A percentile compares a stretch with the other conserved stretches of the same genome.
Conservation (phyloP, 768 basidiomycete species). For the Phlebiopsis flavidoalba region DNA sequence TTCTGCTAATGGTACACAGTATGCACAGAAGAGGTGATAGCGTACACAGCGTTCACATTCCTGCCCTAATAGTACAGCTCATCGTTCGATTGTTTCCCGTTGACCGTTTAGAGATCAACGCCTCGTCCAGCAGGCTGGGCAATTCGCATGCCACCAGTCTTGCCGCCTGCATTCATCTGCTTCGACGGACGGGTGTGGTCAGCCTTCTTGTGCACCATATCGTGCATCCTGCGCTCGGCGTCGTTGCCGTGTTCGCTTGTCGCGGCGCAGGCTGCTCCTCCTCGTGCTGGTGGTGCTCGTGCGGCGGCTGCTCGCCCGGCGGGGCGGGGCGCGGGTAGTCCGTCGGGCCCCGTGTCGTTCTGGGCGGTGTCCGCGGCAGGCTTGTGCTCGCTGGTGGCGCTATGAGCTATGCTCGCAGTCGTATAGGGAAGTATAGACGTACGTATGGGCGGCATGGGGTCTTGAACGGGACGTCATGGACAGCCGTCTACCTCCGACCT, state of each 20-base stretch:
- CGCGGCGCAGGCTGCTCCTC: conserved; percentile 12
- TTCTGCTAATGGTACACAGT: neutral
- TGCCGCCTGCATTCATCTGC: conserved; percentile 1
- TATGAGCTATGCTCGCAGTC: neutral
- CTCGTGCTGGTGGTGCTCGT: conserved; percentile 10
- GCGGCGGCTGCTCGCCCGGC: conserved; percentile 9
- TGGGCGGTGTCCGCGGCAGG: conserved; percentile 1
- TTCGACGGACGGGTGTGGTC: conserved; percentile 10
- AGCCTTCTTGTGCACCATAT: conserved; percentile 5
- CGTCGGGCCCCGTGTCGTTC: conserved; percentile 6
- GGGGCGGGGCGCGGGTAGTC: conserved; percentile 16
- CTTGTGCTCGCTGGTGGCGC: conserved; percentile 8
- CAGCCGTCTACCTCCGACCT: conserved; percentile 13
- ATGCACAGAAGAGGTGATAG: neutral
- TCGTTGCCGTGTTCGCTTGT: conserved; percentile 8
- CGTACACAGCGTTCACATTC: neutral
- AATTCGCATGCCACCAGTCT: conserved; percentile 1
- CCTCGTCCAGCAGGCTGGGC: conserved; percentile 8
- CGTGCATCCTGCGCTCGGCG: conserved; percentile 10
- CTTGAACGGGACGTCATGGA: conserved; percentile 10
- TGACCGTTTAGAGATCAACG: neutral
- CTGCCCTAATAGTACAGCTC: neutral
- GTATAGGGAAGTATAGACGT: neutral
- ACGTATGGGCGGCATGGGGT: conserved; percentile 5
- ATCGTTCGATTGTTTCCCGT: neutral